These are phyloP conservation scores for Wickerhamiella australiensis DNA, from an alignment of 805 yeast species.

Conservation along the genomic window DNA sequence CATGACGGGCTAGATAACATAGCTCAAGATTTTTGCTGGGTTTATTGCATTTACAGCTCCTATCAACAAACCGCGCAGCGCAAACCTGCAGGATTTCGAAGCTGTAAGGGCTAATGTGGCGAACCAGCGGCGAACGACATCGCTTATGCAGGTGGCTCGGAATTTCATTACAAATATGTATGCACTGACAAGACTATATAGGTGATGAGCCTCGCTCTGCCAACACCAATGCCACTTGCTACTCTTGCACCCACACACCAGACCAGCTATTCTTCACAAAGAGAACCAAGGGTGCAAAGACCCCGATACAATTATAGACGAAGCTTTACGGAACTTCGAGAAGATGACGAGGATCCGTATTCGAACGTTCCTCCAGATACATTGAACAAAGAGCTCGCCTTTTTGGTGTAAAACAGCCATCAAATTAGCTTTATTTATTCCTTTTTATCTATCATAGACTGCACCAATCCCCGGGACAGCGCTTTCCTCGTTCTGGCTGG, in stretches of 20 bases:
- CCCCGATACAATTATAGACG: conserved; percentile 2
- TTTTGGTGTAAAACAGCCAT: not conserved
- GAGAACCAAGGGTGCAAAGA: not conserved
- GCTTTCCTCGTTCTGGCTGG: too few relatives aligned
- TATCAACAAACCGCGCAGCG: not conserved
- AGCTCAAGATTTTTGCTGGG: too few relatives aligned
- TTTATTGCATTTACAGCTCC: too few relatives aligned
- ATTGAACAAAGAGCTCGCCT: not conserved
- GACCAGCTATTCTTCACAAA: too few relatives aligned
- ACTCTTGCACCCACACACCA: too few relatives aligned
- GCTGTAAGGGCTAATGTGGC: not conserved
- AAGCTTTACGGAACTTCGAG: not conserved
- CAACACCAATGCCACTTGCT: not conserved
- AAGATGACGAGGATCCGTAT: not conserved
- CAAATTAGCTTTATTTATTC: not conserved
- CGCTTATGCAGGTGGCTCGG: not conserved
- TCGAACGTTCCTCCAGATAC: not conserved
- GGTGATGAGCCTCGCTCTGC: not conserved
- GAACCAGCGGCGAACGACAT: not conserved
- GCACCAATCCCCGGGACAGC: too few relatives aligned
- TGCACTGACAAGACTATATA: not conserved
- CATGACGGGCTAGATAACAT: too few relatives aligned
- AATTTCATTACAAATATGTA: too few relatives aligned
- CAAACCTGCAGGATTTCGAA: not conserved
- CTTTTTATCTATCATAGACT: not conserved